These are phyloP conservation scores for Fraxinus velutina DNA, from an alignment of 305 asterid genomes.

Conservation along the genomic window DNA sequence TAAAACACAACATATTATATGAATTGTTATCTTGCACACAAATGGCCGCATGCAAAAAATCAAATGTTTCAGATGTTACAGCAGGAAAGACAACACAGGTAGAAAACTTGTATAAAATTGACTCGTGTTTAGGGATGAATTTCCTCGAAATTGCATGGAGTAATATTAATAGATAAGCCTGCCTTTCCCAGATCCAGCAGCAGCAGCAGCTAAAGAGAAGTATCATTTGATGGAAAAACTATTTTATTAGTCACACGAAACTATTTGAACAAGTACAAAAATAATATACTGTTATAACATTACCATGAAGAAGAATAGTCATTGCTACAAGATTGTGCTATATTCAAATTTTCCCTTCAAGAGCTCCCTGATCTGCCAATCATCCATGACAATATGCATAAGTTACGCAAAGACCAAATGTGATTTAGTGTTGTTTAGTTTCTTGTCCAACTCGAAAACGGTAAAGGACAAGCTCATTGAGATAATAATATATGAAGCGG, in stretches of 20 bases:
- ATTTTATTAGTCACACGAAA: slow-evolving; percentile 30
- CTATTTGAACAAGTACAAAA: slow-evolving; percentile 32
- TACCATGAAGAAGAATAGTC: slow-evolving; percentile 49
- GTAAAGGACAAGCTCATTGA: slow-evolving; percentile 17
- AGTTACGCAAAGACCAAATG: slow-evolving; percentile 41
- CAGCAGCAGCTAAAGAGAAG: slow-evolving; percentile 40
- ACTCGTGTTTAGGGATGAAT: slow-evolving; percentile 19
- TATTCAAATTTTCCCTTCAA: slow-evolving; percentile 57
- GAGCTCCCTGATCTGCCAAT: slow-evolving; percentile 84
- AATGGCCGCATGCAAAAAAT: slow-evolving; percentile 18
- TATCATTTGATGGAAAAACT: slow-evolving; percentile 56
- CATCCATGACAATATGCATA: slow-evolving; percentile 55
- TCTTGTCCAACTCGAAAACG: slow-evolving; percentile 24
- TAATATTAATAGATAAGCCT: slow-evolving; percentile 32
- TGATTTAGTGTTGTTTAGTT: slow-evolving; percentile 8
- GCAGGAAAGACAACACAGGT: neutral
- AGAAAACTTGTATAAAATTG: neutral
- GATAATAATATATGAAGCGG: slow-evolving; percentile 10
- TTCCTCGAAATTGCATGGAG: slow-evolving; percentile 23
- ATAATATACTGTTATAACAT: slow-evolving; percentile 25
- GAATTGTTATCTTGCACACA: neutral
- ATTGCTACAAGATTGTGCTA: slow-evolving; percentile 60
- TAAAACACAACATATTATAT: neutral
- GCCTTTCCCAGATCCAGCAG: slow-evolving; percentile 54
- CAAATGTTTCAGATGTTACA: slow-evolving; percentile 21